A percentile compares a stretch with the other conserved stretches of the same genome.
Conservation (phyloP, 768 basidiomycete species). For the Boletus rufocinnamomeus region DNA sequence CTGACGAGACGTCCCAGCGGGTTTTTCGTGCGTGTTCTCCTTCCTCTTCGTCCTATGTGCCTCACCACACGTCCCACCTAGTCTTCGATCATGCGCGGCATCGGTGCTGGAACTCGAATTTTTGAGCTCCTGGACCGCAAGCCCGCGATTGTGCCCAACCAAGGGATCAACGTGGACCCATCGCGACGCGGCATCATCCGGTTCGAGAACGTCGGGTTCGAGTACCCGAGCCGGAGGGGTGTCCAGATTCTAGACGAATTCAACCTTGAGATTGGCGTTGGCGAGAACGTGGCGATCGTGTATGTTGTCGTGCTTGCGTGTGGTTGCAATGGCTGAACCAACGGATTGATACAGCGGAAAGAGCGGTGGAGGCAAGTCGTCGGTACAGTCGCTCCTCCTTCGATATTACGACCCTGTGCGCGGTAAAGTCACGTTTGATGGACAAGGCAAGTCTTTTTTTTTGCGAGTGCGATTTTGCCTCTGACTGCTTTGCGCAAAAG, state of each 20-base stretch:
- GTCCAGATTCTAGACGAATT: slow-evolving; percentile 83
- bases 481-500: slow-evolving; percentile 31
- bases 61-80: slow-evolving; percentile 30
- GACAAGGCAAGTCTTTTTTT: slow-evolving; percentile 57
- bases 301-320: slow-evolving; percentile 42
- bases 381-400: slow-evolving; percentile 81
- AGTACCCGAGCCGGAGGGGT: slow-evolving; percentile 85
- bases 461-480: not conserved
- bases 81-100: slow-evolving; percentile 95
- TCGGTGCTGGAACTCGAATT: slow-evolving; percentile 91
- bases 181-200: slow-evolving; percentile 66
- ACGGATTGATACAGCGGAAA: slow-evolving; percentile 59
- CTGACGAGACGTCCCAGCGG: slow-evolving; percentile 28
- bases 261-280: slow-evolving; percentile 75
- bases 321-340: not conserved
- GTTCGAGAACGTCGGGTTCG: slow-evolving; percentile 84
- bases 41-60: not conserved
- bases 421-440: slow-evolving; percentile 83
- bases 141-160: slow-evolving; percentile 68
- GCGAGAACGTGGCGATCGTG: slow-evolving; percentile 92
- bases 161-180: slow-evolving; percentile 58
- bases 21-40: slow-evolving; percentile 39
- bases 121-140: slow-evolving; percentile 88
- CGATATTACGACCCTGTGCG: slow-evolving; percentile 88
- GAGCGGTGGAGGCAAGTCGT: slow-evolving; percentile 94